A percentile compares a stretch with the other conserved stretches of the same genome.
Conservation (phyloP, 257 asterid species). For the Perilla frutescens region DNA sequence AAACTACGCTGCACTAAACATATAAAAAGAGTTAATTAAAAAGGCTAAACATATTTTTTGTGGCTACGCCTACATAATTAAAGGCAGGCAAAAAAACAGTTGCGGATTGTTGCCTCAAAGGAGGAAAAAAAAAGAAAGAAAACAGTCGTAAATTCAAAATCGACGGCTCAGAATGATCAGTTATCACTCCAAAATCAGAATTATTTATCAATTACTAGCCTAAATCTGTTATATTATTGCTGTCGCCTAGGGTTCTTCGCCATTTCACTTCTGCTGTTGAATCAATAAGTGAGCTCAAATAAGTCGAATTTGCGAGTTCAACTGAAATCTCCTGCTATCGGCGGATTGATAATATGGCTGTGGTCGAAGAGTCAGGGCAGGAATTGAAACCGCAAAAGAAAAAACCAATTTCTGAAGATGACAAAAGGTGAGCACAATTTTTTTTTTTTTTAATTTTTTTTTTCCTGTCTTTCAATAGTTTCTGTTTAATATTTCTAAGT, state of each 20-base stretch:
- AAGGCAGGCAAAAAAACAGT: no score
- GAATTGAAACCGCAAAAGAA: constrained; percentile 59
- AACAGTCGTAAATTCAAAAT: no score
- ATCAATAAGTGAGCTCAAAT: constrained; percentile 28
- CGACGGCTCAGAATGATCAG: neutral
- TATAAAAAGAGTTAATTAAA: no score
- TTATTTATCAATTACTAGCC: constrained; percentile 26
- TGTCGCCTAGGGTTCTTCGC: constrained; percentile 50
- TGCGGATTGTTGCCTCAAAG: no score
- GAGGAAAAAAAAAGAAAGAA: no score
- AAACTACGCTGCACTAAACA: no score
- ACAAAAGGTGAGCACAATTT: constrained; percentile 57
- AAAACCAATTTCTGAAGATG: constrained; percentile 71
- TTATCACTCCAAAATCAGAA: neutral
- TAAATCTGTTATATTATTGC: neutral
- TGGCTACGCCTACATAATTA: no score
- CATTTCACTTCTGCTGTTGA: constrained; percentile 19
- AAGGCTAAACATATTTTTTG: no score
- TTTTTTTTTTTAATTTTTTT: no score
- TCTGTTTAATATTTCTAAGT: neutral
- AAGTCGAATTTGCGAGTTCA: constrained; percentile 10
- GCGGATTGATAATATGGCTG: constrained; percentile 55
- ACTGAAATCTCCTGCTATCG: constrained; percentile 17
- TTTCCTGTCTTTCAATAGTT: neutral
- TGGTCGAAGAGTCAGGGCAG: constrained; percentile 57